A percentile compares a stretch with the other conserved stretches of the same genome.
phyloP scores from a whole-genome alignment of 768 basidiomycete genomes.

The Leucocoprinus leucothites region DNA sequence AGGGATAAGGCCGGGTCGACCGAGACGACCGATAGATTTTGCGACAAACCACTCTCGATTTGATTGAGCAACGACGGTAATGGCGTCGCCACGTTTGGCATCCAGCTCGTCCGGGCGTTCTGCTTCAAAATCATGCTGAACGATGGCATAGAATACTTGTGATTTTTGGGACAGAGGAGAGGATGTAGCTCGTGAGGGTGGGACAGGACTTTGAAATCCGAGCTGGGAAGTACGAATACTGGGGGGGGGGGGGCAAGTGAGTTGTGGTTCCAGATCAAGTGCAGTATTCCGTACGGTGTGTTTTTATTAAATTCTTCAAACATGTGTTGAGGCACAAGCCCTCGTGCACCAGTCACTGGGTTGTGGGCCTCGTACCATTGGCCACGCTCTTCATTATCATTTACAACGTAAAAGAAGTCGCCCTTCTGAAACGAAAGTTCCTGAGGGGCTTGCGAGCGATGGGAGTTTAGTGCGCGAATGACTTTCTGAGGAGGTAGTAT shows the following conservation, averaged over 20 bases:
- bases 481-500: slow-evolving; percentile 91
- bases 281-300: slow-evolving; percentile 46
- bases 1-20: slow-evolving; percentile 95
- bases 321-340: slow-evolving; percentile 80
- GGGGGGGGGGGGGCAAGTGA: slow-evolving; percentile 18
- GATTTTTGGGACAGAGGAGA: slow-evolving; percentile 32
- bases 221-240: slow-evolving; percentile 45
- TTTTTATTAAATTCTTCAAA: slow-evolving; percentile 91
- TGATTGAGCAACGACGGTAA: slow-evolving; percentile 98
- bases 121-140: slow-evolving; percentile 93
- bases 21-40: slow-evolving; percentile 93
- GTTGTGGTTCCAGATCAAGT: slow-evolving; percentile 9
- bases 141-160: slow-evolving; percentile 89
- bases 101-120: slow-evolving; percentile 96
- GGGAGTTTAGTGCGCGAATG: slow-evolving; percentile 74
- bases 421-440: slow-evolving; percentile 90
- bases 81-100: slow-evolving; percentile 88
- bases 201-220: slow-evolving; percentile 18
- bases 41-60: slow-evolving; percentile 99
- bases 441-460: slow-evolving; percentile 71
- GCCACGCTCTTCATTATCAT: slow-evolving; percentile 55
- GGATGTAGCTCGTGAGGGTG: slow-evolving; percentile 18
- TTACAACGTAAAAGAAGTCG: slow-evolving; percentile 96
- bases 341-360: slow-evolving; percentile 86
- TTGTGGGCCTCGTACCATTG: slow-evolving; percentile 95